Evolutionary conservation across 108 stramenopile species (phyloP).

Genomic region (Aurantiochytrium sp.): DNA sequence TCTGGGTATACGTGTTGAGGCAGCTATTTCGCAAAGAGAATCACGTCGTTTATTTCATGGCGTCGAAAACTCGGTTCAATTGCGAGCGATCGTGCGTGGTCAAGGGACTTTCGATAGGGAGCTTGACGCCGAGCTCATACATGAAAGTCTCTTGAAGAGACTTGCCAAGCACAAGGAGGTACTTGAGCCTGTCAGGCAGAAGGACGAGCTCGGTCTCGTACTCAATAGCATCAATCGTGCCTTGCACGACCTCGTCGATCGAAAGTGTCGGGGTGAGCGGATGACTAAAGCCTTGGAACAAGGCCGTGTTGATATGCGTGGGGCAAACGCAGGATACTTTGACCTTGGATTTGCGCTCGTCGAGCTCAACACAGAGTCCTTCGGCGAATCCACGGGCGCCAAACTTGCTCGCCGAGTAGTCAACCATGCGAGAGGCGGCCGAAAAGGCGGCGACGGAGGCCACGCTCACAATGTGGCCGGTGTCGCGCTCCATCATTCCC

Average conservation of each 20-base stretch:
- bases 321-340: constrained; percentile 25
- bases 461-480: constrained; percentile 34
- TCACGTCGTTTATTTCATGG: not conserved
- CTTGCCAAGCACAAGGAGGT: not conserved
- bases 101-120: not conserved
- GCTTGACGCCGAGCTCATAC: not conserved
- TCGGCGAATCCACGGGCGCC: constrained; percentile 31
- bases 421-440: constrained; percentile 25
- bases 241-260: constrained; percentile 8
- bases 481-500: constrained; percentile 25
- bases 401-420: constrained; percentile 33
- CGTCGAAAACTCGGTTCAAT: not conserved
- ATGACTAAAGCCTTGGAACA: constrained; percentile 28
- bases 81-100: not conserved
- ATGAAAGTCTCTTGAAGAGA: not conserved
- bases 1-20: too few relatives aligned
- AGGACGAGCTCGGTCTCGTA: not conserved
- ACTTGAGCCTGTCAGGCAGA: not conserved
- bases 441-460: constrained; percentile 21
- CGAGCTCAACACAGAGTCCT: constrained; percentile 19
- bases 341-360: not conserved
- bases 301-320: constrained; percentile 34
- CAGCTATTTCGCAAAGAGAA: not conserved
- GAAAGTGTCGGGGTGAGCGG: constrained; percentile 8
- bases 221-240: not conserved